phyloP scores from a whole-genome alignment of 1,284 basidiomycete species.

The Apiotrichum sp. region DNA sequence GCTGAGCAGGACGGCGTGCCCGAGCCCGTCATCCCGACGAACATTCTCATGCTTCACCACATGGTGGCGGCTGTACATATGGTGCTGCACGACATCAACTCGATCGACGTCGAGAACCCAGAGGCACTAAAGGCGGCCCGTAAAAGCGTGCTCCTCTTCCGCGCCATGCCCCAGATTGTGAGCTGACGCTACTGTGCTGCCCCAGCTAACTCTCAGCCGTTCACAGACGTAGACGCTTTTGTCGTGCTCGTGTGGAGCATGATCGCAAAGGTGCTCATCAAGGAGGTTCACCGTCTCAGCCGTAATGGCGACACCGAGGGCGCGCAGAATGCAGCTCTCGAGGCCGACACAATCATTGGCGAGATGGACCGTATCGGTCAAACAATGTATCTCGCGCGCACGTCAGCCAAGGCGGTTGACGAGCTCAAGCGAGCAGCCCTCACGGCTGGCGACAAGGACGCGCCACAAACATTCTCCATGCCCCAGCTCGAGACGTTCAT shows the following conservation, averaged over 20 bases:
- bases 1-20: conserved; percentile 28
- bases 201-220: conserved; percentile 17
- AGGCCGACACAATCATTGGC: conserved; percentile 6
- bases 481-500: conserved; percentile 14
- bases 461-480: too few species aligned
- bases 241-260: conserved; percentile 39
- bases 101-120: conserved; percentile 31
- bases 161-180: conserved; percentile 28
- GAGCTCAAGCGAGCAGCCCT: conserved; percentile 28
- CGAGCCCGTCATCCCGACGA: conserved; percentile 22
- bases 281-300: conserved; percentile 33
- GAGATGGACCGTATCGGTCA: conserved; percentile 23
- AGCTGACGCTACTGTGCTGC: conserved; percentile 4
- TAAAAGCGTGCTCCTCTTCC: conserved; percentile 30
- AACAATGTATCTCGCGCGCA: conserved; percentile 34
- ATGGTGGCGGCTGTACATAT: conserved; percentile 32
- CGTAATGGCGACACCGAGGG: conserved; percentile 20
- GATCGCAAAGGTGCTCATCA: conserved; percentile 35
- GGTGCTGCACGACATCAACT: conserved; percentile 41
- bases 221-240: conserved; percentile 37
- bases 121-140: conserved; percentile 33
- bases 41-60: conserved; percentile 37
- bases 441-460: background rate
- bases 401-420: conserved; percentile 30
- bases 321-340: conserved; percentile 4